Conservation (phyloP, 345 rosid species). For the Diplotaxis tenuifolia region DNA sequence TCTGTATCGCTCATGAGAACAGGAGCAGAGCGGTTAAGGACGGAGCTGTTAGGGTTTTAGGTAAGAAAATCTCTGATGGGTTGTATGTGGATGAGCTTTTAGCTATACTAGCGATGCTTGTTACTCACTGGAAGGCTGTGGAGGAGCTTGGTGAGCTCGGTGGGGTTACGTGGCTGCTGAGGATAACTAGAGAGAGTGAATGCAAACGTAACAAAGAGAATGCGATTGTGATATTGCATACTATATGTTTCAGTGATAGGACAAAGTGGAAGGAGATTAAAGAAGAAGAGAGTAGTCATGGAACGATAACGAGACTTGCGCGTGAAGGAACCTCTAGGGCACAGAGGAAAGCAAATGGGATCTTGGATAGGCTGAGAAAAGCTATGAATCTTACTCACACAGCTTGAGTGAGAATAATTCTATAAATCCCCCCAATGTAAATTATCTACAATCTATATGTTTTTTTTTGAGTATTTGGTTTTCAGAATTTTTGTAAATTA, state of each 20-base stretch:
- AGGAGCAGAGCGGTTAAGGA: slow-evolving; percentile 81
- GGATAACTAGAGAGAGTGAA: slow-evolving; percentile 58
- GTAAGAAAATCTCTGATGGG: slow-evolving; percentile 60
- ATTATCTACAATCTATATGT: background rate
- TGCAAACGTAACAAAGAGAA: slow-evolving; percentile 91
- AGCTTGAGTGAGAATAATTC: slow-evolving; percentile 46
- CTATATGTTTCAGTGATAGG: slow-evolving; percentile 70
- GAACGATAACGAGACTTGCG: slow-evolving; percentile 75
- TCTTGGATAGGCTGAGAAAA: slow-evolving; percentile 73
- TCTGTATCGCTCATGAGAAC: slow-evolving; percentile 79
- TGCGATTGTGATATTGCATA: slow-evolving; percentile 68
- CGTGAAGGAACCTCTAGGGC: slow-evolving; percentile 90
- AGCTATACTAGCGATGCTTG: slow-evolving; percentile 84
- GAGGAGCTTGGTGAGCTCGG: slow-evolving; percentile 72
- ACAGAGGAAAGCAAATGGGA: slow-evolving; percentile 80
- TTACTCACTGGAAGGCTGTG: slow-evolving; percentile 68
- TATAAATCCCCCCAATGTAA: background rate
- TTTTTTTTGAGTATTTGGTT: background rate
- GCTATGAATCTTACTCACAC: slow-evolving; percentile 78
- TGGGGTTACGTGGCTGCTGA: slow-evolving; percentile 73
- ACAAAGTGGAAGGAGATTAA: slow-evolving; percentile 68
- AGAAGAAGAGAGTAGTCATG: slow-evolving; percentile 66
- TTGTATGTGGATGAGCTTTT: slow-evolving; percentile 72
- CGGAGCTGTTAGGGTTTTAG: slow-evolving; percentile 72
- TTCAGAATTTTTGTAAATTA: background rate